phyloP scores from a whole-genome alignment of 2,329 filamentous ascomycete species.

The Ophiostoma novo-ulmi region DNA sequence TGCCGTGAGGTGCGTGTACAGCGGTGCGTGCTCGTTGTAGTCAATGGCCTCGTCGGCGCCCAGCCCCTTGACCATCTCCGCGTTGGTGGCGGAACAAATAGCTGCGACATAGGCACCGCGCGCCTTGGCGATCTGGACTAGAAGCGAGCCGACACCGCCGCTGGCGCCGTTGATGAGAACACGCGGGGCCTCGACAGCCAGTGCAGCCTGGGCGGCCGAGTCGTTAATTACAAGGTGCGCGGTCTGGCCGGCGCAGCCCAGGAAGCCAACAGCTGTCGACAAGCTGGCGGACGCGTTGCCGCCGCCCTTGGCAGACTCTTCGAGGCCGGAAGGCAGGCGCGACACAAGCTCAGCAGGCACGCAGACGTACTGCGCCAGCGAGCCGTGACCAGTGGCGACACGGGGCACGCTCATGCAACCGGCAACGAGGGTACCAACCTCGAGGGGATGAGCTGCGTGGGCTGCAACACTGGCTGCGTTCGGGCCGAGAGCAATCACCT shows the following conservation, averaged over 20 bases:
- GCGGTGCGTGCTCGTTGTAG: conserved; percentile 36
- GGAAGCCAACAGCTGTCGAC: not conserved
- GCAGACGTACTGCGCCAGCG: conserved; percentile 36
- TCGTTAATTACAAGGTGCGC: conserved; percentile 32
- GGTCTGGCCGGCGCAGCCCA: conserved; percentile 37
- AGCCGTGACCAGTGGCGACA: conserved; percentile 33
- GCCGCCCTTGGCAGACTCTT: conserved; percentile 17
- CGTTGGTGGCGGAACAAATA: conserved; percentile 46
- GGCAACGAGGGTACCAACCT: conserved; percentile 32
- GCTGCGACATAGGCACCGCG: conserved; percentile 41
- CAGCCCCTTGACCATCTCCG: conserved; percentile 41
- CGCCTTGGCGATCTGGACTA: conserved; percentile 44
- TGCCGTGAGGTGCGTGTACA: conserved; percentile 36
- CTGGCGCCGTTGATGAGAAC: conserved; percentile 49
- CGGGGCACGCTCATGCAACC: conserved; percentile 33
- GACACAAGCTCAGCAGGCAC: conserved; percentile 34
- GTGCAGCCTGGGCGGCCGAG: conserved; percentile 25
- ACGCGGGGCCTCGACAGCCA: conserved; percentile 33
- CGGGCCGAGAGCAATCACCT: conserved; percentile 33
- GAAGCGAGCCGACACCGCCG: conserved; percentile 46
- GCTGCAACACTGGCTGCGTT: not conserved
- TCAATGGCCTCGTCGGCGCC: conserved; percentile 47
- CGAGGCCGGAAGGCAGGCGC: conserved; percentile 28
- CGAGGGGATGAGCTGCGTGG: conserved; percentile 22
- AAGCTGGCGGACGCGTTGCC: conserved; percentile 29